A percentile compares a stretch with the other conserved stretches of the same genome.
These are phyloP conservation scores for Phylloporus gajari DNA, from an alignment of 1,284 basidiomycete genomes.

Conservation along the genomic window DNA sequence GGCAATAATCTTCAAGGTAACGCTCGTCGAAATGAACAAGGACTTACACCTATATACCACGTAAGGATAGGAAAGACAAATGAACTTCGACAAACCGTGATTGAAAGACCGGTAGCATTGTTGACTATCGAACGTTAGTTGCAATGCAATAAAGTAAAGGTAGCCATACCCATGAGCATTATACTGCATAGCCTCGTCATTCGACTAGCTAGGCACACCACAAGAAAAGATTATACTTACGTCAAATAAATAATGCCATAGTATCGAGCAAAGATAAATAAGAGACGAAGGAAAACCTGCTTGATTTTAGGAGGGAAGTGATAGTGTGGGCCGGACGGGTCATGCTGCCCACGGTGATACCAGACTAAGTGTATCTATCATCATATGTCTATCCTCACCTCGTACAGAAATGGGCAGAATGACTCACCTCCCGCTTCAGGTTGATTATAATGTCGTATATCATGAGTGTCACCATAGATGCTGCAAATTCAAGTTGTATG, in stretches of 20 bases:
- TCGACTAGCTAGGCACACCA: not conserved
- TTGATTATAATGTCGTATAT: constrained; percentile 35
- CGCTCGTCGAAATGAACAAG: not conserved
- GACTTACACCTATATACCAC: constrained; percentile 28
- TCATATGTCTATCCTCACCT: not conserved
- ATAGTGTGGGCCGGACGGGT: not conserved
- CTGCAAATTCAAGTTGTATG: not conserved
- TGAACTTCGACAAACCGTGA: constrained; percentile 18
- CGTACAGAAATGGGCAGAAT: not conserved
- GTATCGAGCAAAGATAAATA: constrained; percentile 39
- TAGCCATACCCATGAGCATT: constrained; percentile 27
- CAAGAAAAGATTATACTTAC: constrained; percentile 17
- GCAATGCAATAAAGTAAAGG: not conserved
- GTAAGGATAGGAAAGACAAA: not conserved
- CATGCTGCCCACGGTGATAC: constrained; percentile 11
- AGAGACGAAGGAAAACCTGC: constrained; percentile 17
- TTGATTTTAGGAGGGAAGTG: not conserved
- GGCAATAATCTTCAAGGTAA: not conserved
- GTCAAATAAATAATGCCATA: constrained; percentile 33
- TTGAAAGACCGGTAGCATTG: constrained; percentile 29
- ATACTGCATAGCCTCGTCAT: constrained; percentile 13
- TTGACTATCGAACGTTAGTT: constrained; percentile 27
- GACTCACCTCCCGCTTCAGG: constrained; percentile 27
- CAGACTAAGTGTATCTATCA: constrained; percentile 32
- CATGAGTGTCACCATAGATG: constrained; percentile 27